A percentile compares a stretch with the other conserved stretches of the same genome.
phyloP scores from a whole-genome alignment of 495 filamentous ascomycete species.

The Hyaloscypha hepaticicola region DNA sequence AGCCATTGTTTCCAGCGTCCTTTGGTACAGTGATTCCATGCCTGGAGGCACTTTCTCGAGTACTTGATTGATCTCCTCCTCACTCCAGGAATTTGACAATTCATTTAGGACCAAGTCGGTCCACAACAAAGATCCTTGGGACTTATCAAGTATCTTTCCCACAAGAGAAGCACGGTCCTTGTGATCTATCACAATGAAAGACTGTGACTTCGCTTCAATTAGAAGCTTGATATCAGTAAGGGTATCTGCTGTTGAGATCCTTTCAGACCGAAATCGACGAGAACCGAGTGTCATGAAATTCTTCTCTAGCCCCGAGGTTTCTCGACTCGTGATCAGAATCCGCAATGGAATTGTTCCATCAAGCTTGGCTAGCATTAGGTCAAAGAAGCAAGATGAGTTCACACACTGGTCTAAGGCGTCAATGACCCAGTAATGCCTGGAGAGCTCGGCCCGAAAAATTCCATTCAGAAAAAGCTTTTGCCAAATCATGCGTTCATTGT shows the following conservation, averaged over 20 bases:
- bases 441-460: background rate
- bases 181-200: background rate
- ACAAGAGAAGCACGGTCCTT: slow-evolving; percentile 2
- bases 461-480: slow-evolving; percentile 20
- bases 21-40: slow-evolving; percentile 22
- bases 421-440: slow-evolving; percentile 29
- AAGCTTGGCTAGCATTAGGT: slow-evolving; percentile 17
- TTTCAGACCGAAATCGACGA: slow-evolving; percentile 5
- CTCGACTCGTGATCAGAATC: slow-evolving; percentile 22
- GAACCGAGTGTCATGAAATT: slow-evolving; percentile 8
- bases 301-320: slow-evolving; percentile 5
- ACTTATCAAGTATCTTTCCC: slow-evolving; percentile 18
- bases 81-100: slow-evolving; percentile 4
- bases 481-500: slow-evolving; percentile 24
- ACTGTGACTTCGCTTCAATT: slow-evolving; percentile 5
- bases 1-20: slow-evolving; percentile 16
- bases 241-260: slow-evolving; percentile 30
- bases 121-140: slow-evolving; percentile 24
- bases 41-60: slow-evolving; percentile 20
- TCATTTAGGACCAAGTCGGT: slow-evolving; percentile 21
- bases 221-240: slow-evolving; percentile 15
- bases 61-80: slow-evolving; percentile 6
- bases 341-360: slow-evolving; percentile 5
- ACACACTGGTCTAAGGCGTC: slow-evolving; percentile 30
- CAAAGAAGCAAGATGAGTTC: slow-evolving; percentile 7